Conservation (phyloP, 192 early-diverging fungal genomes). For the Coemansia sp. region DNA sequence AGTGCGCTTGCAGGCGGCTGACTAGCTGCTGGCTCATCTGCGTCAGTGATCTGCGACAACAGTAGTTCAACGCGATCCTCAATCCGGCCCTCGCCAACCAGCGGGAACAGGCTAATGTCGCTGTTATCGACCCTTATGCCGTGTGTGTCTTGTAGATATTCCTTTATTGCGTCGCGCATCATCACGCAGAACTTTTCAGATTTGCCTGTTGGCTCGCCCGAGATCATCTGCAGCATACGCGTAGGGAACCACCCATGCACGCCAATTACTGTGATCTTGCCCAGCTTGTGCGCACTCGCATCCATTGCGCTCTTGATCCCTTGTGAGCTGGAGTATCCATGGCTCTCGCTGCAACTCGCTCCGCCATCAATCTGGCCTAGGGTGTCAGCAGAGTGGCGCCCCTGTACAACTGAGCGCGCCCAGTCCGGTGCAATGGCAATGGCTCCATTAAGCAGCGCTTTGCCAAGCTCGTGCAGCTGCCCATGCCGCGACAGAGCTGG, state of each 20-base stretch:
- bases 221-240: slow-evolving; percentile 66
- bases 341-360: neutral
- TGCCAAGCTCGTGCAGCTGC: slow-evolving; percentile 25
- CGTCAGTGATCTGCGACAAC: slow-evolving; percentile 66
- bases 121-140: slow-evolving; percentile 43
- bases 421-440: slow-evolving; percentile 41
- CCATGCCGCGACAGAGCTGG: slow-evolving; percentile 12
- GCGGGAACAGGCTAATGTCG: slow-evolving; percentile 73
- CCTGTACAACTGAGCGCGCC: slow-evolving; percentile 30
- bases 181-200: slow-evolving; percentile 85
- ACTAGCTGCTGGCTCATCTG: neutral
- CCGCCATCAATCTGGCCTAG: slow-evolving; percentile 19
- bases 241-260: slow-evolving; percentile 90
- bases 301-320: slow-evolving; percentile 27
- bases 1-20: neutral
- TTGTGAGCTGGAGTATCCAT: slow-evolving; percentile 1
- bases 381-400: slow-evolving; percentile 17
- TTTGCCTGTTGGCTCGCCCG: slow-evolving; percentile 93
- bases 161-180: slow-evolving; percentile 69
- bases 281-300: slow-evolving; percentile 18
- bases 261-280: slow-evolving; percentile 74
- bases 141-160: slow-evolving; percentile 57
- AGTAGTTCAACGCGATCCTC: slow-evolving; percentile 80
- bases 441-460: slow-evolving; percentile 14
- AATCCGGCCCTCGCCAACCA: slow-evolving; percentile 93